Conservation (phyloP, 2,329 filamentous ascomycete genomes). For the Colletotrichum endophyticum region DNA sequence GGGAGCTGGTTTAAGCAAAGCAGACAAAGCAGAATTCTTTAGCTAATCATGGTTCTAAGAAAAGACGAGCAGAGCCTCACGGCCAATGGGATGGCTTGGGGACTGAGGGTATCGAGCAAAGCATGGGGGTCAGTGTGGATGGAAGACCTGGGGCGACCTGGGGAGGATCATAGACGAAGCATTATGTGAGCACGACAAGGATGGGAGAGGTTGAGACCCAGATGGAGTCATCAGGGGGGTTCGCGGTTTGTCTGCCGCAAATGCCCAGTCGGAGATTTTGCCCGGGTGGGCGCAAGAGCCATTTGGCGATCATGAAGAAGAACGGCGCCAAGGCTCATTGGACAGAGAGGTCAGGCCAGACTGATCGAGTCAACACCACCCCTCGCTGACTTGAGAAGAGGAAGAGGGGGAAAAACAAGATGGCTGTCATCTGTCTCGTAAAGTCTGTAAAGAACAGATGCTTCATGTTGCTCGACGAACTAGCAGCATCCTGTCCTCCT, state of each 20-base stretch:
- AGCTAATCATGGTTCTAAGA: neutral
- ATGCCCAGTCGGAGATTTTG: neutral
- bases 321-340: neutral
- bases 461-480: neutral
- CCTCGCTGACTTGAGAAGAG: neutral
- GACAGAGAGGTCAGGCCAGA: neutral
- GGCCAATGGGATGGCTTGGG: neutral
- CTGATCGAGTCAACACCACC: neutral
- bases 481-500: neutral
- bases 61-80: neutral
- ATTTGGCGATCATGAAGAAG: neutral
- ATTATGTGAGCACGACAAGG: neutral
- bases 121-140: constrained; percentile 6
- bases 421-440: constrained; percentile 10
- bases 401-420: neutral
- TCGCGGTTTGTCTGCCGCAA: neutral
- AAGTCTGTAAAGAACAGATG: neutral
- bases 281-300: neutral
- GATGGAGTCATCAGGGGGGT: neutral
- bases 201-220: neutral
- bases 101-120: neutral
- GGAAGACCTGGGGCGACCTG: neutral
- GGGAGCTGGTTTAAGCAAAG: neutral
- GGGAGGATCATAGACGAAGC: neutral
- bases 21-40: neutral